Evolutionary conservation across 1,284 basidiomycete species (phyloP), one percentile per base, ranked within the genome.

Genomic region (Apiotrichum brassicae): DNA sequence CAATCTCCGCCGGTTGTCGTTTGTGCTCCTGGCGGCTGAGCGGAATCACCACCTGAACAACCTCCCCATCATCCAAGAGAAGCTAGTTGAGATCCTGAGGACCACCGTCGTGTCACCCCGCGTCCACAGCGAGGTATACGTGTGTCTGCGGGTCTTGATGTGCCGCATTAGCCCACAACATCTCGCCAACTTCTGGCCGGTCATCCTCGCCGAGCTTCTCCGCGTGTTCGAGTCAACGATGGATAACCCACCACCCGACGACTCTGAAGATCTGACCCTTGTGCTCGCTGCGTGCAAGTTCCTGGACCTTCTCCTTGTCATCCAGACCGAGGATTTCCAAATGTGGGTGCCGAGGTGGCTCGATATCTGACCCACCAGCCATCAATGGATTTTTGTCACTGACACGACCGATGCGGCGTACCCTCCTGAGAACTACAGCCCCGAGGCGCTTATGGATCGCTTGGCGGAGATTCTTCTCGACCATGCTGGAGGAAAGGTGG

Each of bases 341-440:
- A 87, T 97, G 91, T 93, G 65, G 61, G 83, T 60, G 26, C 23
- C 13, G 16, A 25, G 22, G n/a, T 41, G 24, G 14, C 14, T 30
- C 28, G 14, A 14, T 8, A 9, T 9, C 33, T 49, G 28, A 55
- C 49, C 25, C 39, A 7, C 9, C 58, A 95, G 92, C 59, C 88
- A 98, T 70, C 92, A 99, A 77, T 99, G 95, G 94, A 87, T 97
- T 62, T 98, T 98, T 66, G 83, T 97, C 48, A 95, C 92, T 0
- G 95, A 99, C 70, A 97, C 94, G 0, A 87, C 93, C 6, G 95
- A 98, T 64, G 92, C 93, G 0, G 81, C 92, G 12, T 92, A 92
- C 69, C 85, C 84, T 8, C 85, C 88, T 0, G 85, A 92, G 57
- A 78, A 83, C 38, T 92, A 86, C 81, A 75, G 76, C 39, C 85